A percentile compares a stretch with the other conserved stretches of the same genome.
Conservation (phyloP, 1,139 yeast genomes). For the Arxiozyma slooffiae region DNA sequence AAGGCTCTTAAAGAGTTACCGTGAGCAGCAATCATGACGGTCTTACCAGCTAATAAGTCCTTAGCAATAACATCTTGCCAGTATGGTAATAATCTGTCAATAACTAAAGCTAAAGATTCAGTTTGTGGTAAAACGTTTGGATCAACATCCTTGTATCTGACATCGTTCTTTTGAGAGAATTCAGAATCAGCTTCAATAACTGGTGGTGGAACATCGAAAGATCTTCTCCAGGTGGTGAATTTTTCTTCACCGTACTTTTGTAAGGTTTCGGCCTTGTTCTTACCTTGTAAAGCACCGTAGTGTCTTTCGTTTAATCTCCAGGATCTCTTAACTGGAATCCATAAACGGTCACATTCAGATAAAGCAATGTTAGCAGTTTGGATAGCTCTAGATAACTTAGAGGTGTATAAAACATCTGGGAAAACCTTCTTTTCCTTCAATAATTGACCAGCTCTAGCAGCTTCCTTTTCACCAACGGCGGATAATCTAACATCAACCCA, state of each 20-base stretch:
- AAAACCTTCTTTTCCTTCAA: slow-evolving; percentile 76
- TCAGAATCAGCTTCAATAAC: slow-evolving; percentile 64
- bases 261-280: slow-evolving; percentile 91
- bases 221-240: slow-evolving; percentile 97
- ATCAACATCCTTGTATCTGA: slow-evolving; percentile 74
- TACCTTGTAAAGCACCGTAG: slow-evolving; percentile 98
- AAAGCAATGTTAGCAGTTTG: slow-evolving; percentile 96
- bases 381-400: slow-evolving; percentile 88
- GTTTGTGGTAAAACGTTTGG: slow-evolving; percentile 84
- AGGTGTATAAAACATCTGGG: slow-evolving; percentile 87
- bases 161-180: slow-evolving; percentile 79
- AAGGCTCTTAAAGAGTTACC: slow-evolving; percentile 97
- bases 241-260: slow-evolving; percentile 82
- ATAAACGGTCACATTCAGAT: slow-evolving; percentile 78
- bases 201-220: slow-evolving; percentile 96
- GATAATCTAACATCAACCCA: slow-evolving; percentile 95
- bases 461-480: slow-evolving; percentile 80
- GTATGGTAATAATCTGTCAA: slow-evolving; percentile 95
- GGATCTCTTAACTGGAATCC: slow-evolving; percentile 86
- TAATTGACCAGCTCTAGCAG: slow-evolving; percentile 87
- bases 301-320: slow-evolving; percentile 99
- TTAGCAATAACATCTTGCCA: slow-evolving; percentile 90
- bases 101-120: slow-evolving; percentile 89
- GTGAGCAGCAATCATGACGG: slow-evolving; percentile 91
- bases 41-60: slow-evolving; percentile 78